Conservation (phyloP, 1,284 basidiomycete species). For the Rhodotorula glutinis region DNA sequence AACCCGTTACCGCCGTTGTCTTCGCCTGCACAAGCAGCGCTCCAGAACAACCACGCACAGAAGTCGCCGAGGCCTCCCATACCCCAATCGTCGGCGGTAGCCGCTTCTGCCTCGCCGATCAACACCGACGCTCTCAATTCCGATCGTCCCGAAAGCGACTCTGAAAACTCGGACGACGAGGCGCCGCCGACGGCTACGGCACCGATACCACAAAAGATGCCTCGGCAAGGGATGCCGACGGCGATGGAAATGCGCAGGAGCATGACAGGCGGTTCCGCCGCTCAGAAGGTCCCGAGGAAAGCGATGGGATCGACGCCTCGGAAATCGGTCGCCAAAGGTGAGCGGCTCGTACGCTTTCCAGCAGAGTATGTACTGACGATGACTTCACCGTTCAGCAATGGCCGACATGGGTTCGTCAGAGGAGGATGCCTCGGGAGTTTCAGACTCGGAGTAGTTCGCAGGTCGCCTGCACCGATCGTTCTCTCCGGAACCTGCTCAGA, state of each 20-base stretch:
- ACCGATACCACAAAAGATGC: not conserved
- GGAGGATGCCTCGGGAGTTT: conserved; percentile 27
- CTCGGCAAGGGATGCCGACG: not conserved
- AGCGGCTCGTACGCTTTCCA: not conserved
- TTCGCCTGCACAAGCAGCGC: conserved; percentile 1
- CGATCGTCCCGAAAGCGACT: conserved; percentile 30
- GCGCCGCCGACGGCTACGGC: not conserved
- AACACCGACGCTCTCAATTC: not conserved
- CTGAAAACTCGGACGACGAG: conserved; percentile 22
- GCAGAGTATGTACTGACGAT: not conserved
- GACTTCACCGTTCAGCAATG: not conserved
- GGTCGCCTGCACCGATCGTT: not conserved
- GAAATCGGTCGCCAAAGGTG: conserved; percentile 10
- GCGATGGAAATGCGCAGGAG: not conserved
- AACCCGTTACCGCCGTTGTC: conserved; percentile 5
- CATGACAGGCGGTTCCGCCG: not conserved
- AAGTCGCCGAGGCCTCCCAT: not conserved
- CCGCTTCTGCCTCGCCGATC: not conserved
- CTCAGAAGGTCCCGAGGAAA: conserved; percentile 19
- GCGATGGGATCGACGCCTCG: not conserved
- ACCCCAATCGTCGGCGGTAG: not conserved
- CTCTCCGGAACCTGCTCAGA: too few species aligned
- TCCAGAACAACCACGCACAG: not conserved
- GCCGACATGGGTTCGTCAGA: conserved; percentile 24
- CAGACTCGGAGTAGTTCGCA: conserved; percentile 26